Conservation (phyloP, 2,329 filamentous ascomycete species). For the Fusarium pilosicola region DNA sequence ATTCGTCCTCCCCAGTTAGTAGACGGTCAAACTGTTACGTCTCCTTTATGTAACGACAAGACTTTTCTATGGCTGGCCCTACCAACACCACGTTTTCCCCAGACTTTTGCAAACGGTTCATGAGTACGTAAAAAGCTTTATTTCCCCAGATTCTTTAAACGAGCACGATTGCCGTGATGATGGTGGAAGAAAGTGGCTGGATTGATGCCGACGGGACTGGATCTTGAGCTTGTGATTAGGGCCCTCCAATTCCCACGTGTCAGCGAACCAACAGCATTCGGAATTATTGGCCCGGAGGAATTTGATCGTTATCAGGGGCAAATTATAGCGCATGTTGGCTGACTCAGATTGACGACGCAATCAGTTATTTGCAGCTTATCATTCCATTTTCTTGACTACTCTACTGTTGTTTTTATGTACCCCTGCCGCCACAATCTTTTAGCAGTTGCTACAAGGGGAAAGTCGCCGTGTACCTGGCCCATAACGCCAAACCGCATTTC, state of each 20-base stretch:
- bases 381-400: neutral
- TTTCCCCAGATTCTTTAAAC: slow-evolving; percentile 28
- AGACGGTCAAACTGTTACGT: slow-evolving; percentile 37
- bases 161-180: neutral
- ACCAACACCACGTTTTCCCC: slow-evolving; percentile 32
- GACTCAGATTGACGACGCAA: neutral
- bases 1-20: neutral
- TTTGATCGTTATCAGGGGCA: neutral
- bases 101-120: slow-evolving; percentile 15
- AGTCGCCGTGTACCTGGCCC: slow-evolving; percentile 4
- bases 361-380: neutral
- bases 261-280: neutral
- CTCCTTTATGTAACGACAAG: slow-evolving; percentile 40
- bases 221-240: slow-evolving; percentile 37
- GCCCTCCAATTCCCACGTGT: slow-evolving; percentile 24
- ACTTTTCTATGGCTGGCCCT: slow-evolving; percentile 34
- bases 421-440: slow-evolving; percentile 23
- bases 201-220: slow-evolving; percentile 21
- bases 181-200: neutral
- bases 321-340: slow-evolving; percentile 2
- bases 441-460: slow-evolving; percentile 23
- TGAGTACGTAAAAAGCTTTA: neutral
- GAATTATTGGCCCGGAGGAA: neutral
- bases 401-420: neutral
- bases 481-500: neutral